These are phyloP conservation scores for Erythrophleum fordii DNA, from an alignment of 306 rosid genomes.

Conservation along the genomic window DNA sequence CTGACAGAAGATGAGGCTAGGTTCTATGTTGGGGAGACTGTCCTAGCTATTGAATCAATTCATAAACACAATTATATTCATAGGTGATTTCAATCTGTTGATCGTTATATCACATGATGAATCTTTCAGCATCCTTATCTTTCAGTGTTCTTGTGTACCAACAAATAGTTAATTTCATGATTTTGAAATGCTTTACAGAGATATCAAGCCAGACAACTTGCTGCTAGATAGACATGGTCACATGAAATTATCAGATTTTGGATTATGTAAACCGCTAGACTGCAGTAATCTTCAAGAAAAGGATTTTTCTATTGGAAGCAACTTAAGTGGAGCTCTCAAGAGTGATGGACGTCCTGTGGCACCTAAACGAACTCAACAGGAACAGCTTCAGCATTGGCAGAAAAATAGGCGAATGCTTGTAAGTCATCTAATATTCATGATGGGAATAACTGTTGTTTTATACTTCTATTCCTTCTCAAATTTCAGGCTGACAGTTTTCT, in stretches of 20 bases:
- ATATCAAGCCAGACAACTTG: constrained; percentile 98
- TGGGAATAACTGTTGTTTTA: constrained; percentile 26
- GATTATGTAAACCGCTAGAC: constrained; percentile 96
- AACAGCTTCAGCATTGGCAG: constrained; percentile 99
- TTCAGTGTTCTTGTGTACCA: constrained; percentile 25
- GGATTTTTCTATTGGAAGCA: constrained; percentile 81
- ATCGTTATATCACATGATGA: constrained; percentile 5
- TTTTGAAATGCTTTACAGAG: constrained; percentile 63
- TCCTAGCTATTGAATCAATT: constrained; percentile 93
- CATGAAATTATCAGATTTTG: constrained; percentile 97
- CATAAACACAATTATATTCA: constrained; percentile 98
- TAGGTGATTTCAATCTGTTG: constrained; percentile 56
- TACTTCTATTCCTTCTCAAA: constrained; percentile 33
- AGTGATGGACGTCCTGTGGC: constrained; percentile 88
- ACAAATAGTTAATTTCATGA: constrained; percentile 32
- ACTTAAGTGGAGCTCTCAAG: constrained; percentile 91
- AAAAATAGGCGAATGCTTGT: constrained; percentile 98
- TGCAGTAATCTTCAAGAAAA: constrained; percentile 95
- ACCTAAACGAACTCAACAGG: constrained; percentile 97
- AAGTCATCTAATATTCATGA: constrained; percentile 48
- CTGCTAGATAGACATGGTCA: constrained; percentile 92
- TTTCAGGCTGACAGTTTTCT: constrained; percentile 21
- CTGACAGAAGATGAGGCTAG: constrained; percentile 93
- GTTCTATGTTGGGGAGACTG: constrained; percentile 97
- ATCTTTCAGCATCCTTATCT: constrained; percentile 29